Base-by-base conservation (phyloP, 306 rosid species). In the Cucumis hystrix region DNA sequence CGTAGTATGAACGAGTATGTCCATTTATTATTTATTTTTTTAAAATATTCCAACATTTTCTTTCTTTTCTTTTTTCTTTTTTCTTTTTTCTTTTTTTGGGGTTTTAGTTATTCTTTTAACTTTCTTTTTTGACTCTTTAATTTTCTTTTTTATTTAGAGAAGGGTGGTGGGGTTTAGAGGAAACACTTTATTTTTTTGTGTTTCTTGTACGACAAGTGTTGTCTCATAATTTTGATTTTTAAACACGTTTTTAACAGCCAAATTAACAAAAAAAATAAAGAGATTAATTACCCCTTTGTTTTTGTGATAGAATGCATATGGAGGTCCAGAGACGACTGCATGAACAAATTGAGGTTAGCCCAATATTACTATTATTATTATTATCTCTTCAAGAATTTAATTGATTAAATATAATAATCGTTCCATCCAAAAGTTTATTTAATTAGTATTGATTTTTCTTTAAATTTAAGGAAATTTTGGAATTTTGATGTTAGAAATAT, bases 291-390 rank as follows among this genome's bases (percentile, higher is more conserved):
- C 0, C 2, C 2, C 10, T 74, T 86, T 81, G 83, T 89, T 86
- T 86, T 89, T 86, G 75, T 33, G 86, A 81, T 78, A 95, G 98
- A 96, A 91, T 91, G 98, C 98, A 92, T 88, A 90, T 95, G 87
- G 98, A 95, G 96, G 98, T 92, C 85, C 98, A 95, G 81, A 87
- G 98, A 90, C 88, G 98, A 80, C 77, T 95, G 70, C 97, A 92
- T 77, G 98, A 95, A 80, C 98, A 95, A 82, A 83, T 95, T 35
- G 98, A 95, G 98, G 98, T 95, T 83, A 83, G 40, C 21, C 2
- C 14, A 52, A 5, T 6, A 52, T 52, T 52, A 52, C 6, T 52
- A 33, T 33, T 4, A 4, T 4, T 4, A 33, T 33, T 4, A 33
- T 33, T 4, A 33, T 52, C 20, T 52, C 20, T 16, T 52, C 57